Evolutionary conservation across 441 rosid species (phyloP), one percentile per base, ranked within the genome.

Genomic region (Viola pubescens): DNA sequence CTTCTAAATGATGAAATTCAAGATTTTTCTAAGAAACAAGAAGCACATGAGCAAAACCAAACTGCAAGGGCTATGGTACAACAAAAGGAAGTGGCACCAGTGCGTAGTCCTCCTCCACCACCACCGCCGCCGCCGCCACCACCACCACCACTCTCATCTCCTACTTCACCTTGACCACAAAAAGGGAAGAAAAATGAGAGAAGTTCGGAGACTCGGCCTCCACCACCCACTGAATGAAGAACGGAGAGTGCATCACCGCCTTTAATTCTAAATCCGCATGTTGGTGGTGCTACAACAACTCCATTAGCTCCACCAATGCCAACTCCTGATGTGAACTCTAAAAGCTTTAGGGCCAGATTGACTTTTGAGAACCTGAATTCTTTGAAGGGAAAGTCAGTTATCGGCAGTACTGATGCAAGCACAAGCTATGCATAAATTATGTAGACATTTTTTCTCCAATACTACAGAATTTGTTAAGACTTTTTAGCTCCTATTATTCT

Each of bases 281-380:
- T 0, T 19, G 26, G 1, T 0, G 50, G 54, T 52, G 26, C n/a
- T 46, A 14, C 59, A 45, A n/a, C 8, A n/a, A n/a, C n/a, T 3
- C 14, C 16, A 0, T 19, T 14, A 7, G 68, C 64, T 9, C 75
- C 55, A 4, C 5, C 54, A 16, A 10, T 55, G 61, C 63, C 73
- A 10, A 19, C 96, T 74, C 95, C 98, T 5, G 96, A 88, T 63
- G 92, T 91, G 65, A 58, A 91, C 70, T 76, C 86, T 4, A 86
- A 91, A 62, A n/a, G 96, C 98, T 2, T 86, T 73, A 86, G 88
- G 60, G 94, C 92, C 45, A 89, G 91, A 4, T 70, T 88, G 75
- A 80, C 60, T 61, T 45, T 83, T 77, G 96, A 91, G 82, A 88
- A 82, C 81, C 51, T 73, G 53, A 85, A 91, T 63, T 88, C 97